These are phyloP conservation scores for Fusarium solani-melongenae DNA, from an alignment of 2,329 filamentous ascomycete genomes.

Conservation along the genomic window DNA sequence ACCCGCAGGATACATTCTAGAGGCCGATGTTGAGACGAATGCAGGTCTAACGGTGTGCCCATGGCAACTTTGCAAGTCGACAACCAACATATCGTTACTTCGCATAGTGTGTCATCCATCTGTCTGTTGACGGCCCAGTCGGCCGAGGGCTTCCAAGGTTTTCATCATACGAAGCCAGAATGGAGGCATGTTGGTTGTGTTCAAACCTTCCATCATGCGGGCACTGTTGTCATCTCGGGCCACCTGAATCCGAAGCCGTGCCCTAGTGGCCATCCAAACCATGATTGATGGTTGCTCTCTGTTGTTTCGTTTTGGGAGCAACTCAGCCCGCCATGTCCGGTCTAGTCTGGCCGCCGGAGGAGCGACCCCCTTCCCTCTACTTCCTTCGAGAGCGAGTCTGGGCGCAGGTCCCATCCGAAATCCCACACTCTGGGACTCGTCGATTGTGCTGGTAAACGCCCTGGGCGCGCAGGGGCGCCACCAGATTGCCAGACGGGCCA, in stretches of 20 bases:
- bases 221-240: background rate
- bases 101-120: background rate
- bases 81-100: constrained; percentile 20
- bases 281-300: constrained; percentile 1
- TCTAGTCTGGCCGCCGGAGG: constrained; percentile 18
- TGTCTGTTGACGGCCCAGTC: background rate
- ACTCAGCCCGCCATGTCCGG: constrained; percentile 21
- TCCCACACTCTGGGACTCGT: constrained; percentile 10
- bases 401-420: constrained; percentile 13
- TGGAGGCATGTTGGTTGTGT: constrained; percentile 15
- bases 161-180: background rate
- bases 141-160: background rate
- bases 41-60: background rate
- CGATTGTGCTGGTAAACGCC: constrained; percentile 34
- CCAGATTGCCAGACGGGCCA: constrained; percentile 34
- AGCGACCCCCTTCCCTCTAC: constrained; percentile 11
- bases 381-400: constrained; percentile 1
- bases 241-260: constrained; percentile 20
- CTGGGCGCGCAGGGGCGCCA: constrained; percentile 19
- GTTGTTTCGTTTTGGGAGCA: constrained; percentile 4
- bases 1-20: constrained; percentile 10
- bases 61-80: background rate
- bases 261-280: background rate
- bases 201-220: constrained; percentile 1
- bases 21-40: constrained; percentile 8